Base-by-base conservation (phyloP, 371 early-diverging fungal genomes). In the Mortierella sp. region DNA sequence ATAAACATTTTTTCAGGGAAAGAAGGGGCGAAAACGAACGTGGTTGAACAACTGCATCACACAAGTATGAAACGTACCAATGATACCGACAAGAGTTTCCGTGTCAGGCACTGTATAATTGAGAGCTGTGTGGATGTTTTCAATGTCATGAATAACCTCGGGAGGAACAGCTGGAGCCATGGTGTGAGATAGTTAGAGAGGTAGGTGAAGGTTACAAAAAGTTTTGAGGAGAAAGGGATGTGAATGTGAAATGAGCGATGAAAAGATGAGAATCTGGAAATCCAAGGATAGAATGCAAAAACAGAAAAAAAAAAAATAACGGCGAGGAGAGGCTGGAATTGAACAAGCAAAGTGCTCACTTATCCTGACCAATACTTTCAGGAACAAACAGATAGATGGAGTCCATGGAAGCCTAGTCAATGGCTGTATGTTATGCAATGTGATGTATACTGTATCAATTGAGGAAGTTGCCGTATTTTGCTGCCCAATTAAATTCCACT, bases 81-180 rank as follows among this genome's bases (percentile, higher is more conserved):
- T 69, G 61, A 69, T 75, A 62, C 66, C 70, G 66, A 81, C 81
- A 26, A 81, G 73, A 26, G 73, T 70, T 11, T 81, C 72, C 26
- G 62, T 45, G 66, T 81, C 81, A 52, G 81, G 73, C 4, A 81
- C 72, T 26, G 75, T 26, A 37, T 57, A 68, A 8, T 6, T 37
- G 24, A 81, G 63, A 30, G 81, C 81, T 6, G 61, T 62, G 51
- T 81, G 72, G 60, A 81, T 75, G 67, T 72, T 75, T 40, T 75
- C 69, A 40, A 72, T 35, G 43, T 81, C 81, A 55, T 59, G 72
- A 18, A 47, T 54, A 43, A 81, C 49, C 55, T 75, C 81, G 11
- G 81, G 76, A 30, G 81, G 72, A 45, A 75, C n/a, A 54, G 52
- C 28, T 5, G 72, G 70, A 4, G 76, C 45, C 81, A 81, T 60